These are phyloP conservation scores for Globisporangium megalacanthum DNA, from an alignment of 352 stramenopile species.

Conservation along the genomic window DNA sequence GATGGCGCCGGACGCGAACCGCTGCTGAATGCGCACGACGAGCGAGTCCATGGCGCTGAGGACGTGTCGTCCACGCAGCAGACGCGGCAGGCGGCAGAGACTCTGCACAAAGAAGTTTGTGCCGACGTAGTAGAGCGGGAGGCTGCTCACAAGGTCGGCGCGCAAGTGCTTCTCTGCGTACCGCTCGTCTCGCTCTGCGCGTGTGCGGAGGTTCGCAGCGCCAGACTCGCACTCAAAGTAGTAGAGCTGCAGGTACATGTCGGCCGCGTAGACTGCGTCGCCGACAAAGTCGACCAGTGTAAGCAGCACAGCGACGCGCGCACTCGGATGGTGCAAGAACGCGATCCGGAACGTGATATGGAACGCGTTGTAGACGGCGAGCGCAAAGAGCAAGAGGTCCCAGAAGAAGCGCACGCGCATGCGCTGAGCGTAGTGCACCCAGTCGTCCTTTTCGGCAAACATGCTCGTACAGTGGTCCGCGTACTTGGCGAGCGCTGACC, in stretches of 20 bases:
- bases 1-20: constrained; percentile 52
- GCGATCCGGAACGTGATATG: constrained; percentile 66
- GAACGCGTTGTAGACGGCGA: constrained; percentile 65
- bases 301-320: constrained; percentile 15
- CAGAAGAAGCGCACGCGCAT: constrained; percentile 55
- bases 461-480: constrained; percentile 53
- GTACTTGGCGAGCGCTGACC: constrained; percentile 36
- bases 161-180: constrained; percentile 38
- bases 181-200: constrained; percentile 30
- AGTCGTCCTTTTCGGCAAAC: constrained; percentile 51
- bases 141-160: constrained; percentile 34
- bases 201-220: constrained; percentile 43
- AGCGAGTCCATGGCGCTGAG: constrained; percentile 46
- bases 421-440: constrained; percentile 35
- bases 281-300: constrained; percentile 34
- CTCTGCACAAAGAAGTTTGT: constrained; percentile 47
- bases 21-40: constrained; percentile 63
- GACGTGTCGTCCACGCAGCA: constrained; percentile 42
- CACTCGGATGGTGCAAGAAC: constrained; percentile 38
- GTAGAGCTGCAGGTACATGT: constrained; percentile 71
- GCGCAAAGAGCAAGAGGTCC: constrained; percentile 42
- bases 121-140: constrained; percentile 67
- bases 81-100: constrained; percentile 44
- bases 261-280: constrained; percentile 32
- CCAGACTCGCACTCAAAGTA: constrained; percentile 71